Base-by-base conservation (phyloP, 805 yeast genomes). In the Tetrapisispora arboricola region DNA sequence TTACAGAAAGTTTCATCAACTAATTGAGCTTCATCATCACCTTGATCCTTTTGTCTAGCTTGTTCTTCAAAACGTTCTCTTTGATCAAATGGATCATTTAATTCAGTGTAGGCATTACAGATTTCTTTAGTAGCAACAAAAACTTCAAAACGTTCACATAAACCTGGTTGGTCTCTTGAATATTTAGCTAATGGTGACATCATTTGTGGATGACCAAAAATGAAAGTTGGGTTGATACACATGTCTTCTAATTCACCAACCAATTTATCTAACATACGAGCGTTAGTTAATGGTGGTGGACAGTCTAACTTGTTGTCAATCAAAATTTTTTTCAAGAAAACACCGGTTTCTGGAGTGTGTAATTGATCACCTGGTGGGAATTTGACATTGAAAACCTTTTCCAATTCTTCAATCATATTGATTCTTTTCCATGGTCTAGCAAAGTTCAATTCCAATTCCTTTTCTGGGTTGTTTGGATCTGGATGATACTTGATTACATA, bases 101-200 rank as follows among this genome's bases (percentile, higher is more conserved):
- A 77, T 75, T 90, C 98, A 43, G 97, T 92, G 75, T 92, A 90
- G 51, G 98, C 97, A 59, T 90, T 90, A 75, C 92, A 83, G 54
- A 90, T 88, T 73, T 90, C 98, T 75, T 90, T 90, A 52, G 97
- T 92, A 43, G 95, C 97, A 51, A 92, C 97, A 59, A 90, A 90
- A 44, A 92, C 96, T 72, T 90, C 98, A 64, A 90, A 90, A 68
- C 98, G 80, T 71, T 90, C 98, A 75, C 96, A 87, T 61, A 90
- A 72, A 57, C 98, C 98, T 46, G 95, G 94, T 49, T 76, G 73
- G 46, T 80, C 74, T 69, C 98, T 81, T 64, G 90, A 84, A 71
- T 84, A 85, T 73, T 90, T 90, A 62, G 98, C 98, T 67, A 90
- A 76, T 51, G 98, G 98, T 44, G 97, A 90, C 98, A 90, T 90